Conservation (phyloP, 108 stramenopile genomes). For the Fragilariopsis cylindrus region DNA sequence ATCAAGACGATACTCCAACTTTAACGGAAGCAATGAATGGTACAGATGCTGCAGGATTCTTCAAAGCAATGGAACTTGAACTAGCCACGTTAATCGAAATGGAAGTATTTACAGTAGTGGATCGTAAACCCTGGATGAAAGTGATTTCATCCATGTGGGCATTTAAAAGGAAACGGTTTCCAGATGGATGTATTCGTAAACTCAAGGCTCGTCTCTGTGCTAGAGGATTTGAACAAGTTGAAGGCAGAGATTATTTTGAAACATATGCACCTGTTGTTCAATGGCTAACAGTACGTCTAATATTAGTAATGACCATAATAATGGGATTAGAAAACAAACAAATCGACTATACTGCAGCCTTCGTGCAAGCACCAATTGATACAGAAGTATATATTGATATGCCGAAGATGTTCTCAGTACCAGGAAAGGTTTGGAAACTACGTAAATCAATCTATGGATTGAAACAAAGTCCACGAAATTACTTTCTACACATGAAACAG, state of each 20-base stretch:
- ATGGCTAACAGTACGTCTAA: constrained; percentile 49
- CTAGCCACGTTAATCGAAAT: constrained; percentile 1
- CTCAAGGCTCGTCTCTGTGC: constrained; percentile 63
- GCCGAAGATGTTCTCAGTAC: not conserved
- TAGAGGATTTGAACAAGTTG: constrained; percentile 51
- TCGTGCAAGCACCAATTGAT: constrained; percentile 45
- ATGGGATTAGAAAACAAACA: constrained; percentile 41
- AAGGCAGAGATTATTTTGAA: constrained; percentile 63
- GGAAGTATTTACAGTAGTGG: not conserved
- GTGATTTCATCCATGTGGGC: constrained; percentile 44
- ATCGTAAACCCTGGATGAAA: constrained; percentile 6
- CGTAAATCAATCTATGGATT: constrained; percentile 39
- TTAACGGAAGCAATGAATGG: constrained; percentile 48
- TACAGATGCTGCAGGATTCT: constrained; percentile 29
- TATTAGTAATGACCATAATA: constrained; percentile 34
- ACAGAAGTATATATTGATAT: not conserved
- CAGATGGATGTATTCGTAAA: constrained; percentile 50
- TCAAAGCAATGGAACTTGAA: constrained; percentile 29
- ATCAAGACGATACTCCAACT: constrained; percentile 35
- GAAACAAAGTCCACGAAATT: constrained; percentile 28
- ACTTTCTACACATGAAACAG: constrained; percentile 29
- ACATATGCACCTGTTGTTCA: constrained; percentile 54
- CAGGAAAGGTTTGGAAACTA: constrained; percentile 29
- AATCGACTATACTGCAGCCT: constrained; percentile 52
- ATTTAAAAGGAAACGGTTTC: constrained; percentile 42